phyloP scores from a whole-genome alignment of 2,329 filamentous ascomycete genomes.

The Nothomitra cinnamomea region DNA sequence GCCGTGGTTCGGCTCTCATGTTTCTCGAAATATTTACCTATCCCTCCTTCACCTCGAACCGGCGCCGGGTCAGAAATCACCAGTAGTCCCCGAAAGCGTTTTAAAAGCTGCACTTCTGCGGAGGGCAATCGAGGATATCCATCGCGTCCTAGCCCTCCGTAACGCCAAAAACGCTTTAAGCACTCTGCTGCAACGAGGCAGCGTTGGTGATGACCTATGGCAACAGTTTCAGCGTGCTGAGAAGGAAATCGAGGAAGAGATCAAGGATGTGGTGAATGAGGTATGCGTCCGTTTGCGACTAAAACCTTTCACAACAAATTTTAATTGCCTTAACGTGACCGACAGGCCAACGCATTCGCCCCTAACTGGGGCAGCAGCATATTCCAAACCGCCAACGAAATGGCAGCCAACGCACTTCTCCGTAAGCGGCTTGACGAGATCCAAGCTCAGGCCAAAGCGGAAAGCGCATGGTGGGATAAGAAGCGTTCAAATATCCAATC shows the following conservation, averaged over 20 bases:
- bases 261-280: slow-evolving; percentile 86
- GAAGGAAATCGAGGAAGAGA: slow-evolving; percentile 93
- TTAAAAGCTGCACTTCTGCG: slow-evolving; percentile 77
- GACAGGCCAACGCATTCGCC: slow-evolving; percentile 76
- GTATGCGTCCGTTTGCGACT: slow-evolving; percentile 31
- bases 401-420: slow-evolving; percentile 66
- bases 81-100: slow-evolving; percentile 63
- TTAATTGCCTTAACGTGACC: neutral
- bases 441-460: slow-evolving; percentile 49
- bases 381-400: slow-evolving; percentile 96
- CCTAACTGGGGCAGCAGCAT: slow-evolving; percentile 86
- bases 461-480: slow-evolving; percentile 89
- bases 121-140: slow-evolving; percentile 83
- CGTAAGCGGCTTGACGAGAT: slow-evolving; percentile 61
- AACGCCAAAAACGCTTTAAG: slow-evolving; percentile 77
- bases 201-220: slow-evolving; percentile 91
- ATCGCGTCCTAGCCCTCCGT: slow-evolving; percentile 75
- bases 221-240: slow-evolving; percentile 82
- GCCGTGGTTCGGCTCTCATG: slow-evolving; percentile 84
- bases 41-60: slow-evolving; percentile 69
- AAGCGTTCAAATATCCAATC: slow-evolving; percentile 54
- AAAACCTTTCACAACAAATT: neutral
- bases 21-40: slow-evolving; percentile 88
- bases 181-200: slow-evolving; percentile 69
- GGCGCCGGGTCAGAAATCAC: slow-evolving; percentile 44